These are phyloP conservation scores for Leishmania turanica DNA, from an alignment of 208 protist species.

Conservation along the genomic window DNA sequence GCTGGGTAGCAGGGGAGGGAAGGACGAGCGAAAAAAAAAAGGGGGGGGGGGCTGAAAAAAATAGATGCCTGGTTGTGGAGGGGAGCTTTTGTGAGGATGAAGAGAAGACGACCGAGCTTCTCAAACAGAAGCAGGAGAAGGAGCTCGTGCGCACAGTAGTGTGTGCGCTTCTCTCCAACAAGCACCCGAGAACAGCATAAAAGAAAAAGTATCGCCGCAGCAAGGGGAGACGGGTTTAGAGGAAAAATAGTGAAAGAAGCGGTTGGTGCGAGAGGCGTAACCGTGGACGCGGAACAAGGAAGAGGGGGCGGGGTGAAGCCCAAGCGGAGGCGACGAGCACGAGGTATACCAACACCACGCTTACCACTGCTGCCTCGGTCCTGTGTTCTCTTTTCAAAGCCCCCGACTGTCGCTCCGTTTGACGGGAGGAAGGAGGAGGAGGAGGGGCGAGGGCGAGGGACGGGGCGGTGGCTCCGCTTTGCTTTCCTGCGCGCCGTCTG, in stretches of 20 bases:
- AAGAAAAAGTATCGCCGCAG: neutral
- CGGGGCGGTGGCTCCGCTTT: neutral
- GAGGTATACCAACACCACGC: neutral
- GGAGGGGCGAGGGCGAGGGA: too few species aligned
- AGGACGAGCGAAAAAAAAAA: too few species aligned
- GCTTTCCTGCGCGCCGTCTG: too few species aligned
- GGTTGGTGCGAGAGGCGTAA: too few species aligned
- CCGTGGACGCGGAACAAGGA: too few species aligned
- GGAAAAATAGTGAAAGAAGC: neutral
- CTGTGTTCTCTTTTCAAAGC: neutral
- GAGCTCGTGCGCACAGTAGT: too few species aligned
- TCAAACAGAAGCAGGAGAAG: too few species aligned
- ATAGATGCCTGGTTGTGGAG: neutral
- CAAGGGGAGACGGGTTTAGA: neutral
- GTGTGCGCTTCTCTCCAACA: neutral
- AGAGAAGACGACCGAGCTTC: neutral
- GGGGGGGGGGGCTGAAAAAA: neutral
- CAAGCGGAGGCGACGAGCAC: neutral
- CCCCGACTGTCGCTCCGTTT: neutral
- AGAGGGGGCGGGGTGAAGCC: neutral
- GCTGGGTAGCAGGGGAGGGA: too few species aligned
- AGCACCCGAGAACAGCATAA: neutral
- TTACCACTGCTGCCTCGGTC: neutral
- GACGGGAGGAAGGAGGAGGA: too few species aligned
- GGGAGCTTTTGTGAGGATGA: neutral